Evolutionary conservation across 768 basidiomycete genomes (phyloP).

Genomic region (Tricholoma flavovirens): DNA sequence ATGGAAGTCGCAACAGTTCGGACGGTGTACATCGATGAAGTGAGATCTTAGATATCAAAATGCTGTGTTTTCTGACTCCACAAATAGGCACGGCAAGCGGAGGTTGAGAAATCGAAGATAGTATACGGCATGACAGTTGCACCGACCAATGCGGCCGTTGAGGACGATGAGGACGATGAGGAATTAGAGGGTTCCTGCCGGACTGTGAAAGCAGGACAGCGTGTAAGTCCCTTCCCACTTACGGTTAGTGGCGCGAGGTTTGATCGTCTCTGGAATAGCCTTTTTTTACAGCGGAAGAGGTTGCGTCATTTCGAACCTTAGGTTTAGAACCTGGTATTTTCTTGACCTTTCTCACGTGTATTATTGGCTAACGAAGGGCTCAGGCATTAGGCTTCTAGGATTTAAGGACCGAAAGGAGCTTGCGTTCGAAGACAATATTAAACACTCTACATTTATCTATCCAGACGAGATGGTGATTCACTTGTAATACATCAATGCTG

Average conservation of each 20-base stretch:
- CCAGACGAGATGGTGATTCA: conserved; percentile 78
- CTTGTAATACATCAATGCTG: neutral
- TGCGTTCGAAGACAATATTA: conserved; percentile 83
- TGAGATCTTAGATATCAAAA: conserved; percentile 20
- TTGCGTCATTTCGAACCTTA: conserved; percentile 75
- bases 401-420: conserved; percentile 75
- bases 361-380: neutral
- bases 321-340: conserved; percentile 69
- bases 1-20: conserved; percentile 71
- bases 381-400: conserved; percentile 87
- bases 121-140: conserved; percentile 40
- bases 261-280: conserved; percentile 39
- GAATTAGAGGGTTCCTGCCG: conserved; percentile 30
- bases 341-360: neutral
- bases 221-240: conserved; percentile 33
- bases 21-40: conserved; percentile 77
- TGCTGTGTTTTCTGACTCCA: neutral
- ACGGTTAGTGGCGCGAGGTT: neutral
- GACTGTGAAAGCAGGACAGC: conserved; percentile 43
- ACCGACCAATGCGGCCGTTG: conserved; percentile 24
- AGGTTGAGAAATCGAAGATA: conserved; percentile 40
- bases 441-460: conserved; percentile 87
- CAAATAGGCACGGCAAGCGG: conserved; percentile 37
- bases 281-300: conserved; percentile 80
- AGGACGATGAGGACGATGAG: conserved; percentile 37